A percentile compares a stretch with the other conserved stretches of the same genome.
Evolutionary conservation across 495 filamentous ascomycete genomes (phyloP).

Genomic region (Podospora appendiculata): DNA sequence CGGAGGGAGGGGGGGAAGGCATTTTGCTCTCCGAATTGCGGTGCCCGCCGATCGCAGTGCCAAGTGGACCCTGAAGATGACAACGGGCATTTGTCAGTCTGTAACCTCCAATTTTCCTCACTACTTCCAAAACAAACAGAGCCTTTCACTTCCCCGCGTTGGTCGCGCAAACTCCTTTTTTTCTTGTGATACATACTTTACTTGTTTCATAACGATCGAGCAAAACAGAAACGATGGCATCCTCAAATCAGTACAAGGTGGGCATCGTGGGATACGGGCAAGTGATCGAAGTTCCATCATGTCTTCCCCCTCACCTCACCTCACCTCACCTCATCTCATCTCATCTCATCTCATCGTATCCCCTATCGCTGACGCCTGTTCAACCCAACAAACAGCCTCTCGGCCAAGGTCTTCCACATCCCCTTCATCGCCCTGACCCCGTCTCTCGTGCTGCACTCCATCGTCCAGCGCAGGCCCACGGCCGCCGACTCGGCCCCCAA

Average conservation of each 20-base stretch:
- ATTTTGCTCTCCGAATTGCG: too few relatives aligned
- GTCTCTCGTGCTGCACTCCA: constrained; percentile 61
- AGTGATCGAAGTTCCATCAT: constrained; percentile 1
- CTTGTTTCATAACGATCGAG: too few relatives aligned
- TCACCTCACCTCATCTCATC: background rate
- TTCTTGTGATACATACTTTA: too few relatives aligned
- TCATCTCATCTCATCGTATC: background rate
- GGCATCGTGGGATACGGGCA: constrained; percentile 50
- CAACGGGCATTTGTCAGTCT: too few relatives aligned
- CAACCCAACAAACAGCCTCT: constrained; percentile 44
- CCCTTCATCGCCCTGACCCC: constrained; percentile 66
- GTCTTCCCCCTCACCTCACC: background rate
- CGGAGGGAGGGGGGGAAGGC: too few relatives aligned
- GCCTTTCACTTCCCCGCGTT: too few relatives aligned
- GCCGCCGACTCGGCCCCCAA: constrained; percentile 53
- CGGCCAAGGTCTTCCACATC: constrained; percentile 86
- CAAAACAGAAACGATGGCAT: constrained; percentile 10
- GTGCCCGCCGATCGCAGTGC: too few relatives aligned
- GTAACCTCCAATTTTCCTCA: too few relatives aligned
- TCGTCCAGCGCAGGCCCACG: constrained; percentile 59
- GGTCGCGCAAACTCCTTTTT: too few relatives aligned
- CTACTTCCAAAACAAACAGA: too few relatives aligned
- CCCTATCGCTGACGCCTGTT: background rate
- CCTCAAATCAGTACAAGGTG: constrained; percentile 37
- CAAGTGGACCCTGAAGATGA: too few relatives aligned